These are phyloP conservation scores for Apophysomyces trapeziformis DNA, from an alignment of 371 early-diverging fungal species.

Conservation along the genomic window DNA sequence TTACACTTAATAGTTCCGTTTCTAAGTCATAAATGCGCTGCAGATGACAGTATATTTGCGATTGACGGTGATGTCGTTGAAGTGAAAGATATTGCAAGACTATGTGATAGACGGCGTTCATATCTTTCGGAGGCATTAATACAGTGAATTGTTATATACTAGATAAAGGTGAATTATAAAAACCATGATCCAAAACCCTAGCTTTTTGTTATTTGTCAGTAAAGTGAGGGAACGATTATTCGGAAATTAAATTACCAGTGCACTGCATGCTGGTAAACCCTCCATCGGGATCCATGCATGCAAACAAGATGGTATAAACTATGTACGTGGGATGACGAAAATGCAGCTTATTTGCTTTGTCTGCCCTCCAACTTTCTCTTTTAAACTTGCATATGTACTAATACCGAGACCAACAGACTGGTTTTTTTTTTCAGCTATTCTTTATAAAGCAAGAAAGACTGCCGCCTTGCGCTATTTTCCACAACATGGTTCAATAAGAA, in stretches of 20 bases:
- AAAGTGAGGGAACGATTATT: neutral
- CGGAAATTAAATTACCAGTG: neutral
- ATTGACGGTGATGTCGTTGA: neutral
- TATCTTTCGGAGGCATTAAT: slow-evolving; percentile 1
- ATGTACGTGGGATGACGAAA: neutral
- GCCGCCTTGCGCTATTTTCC: too few species aligned
- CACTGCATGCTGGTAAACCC: neutral
- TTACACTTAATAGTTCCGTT: neutral
- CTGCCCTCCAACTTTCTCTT: too few species aligned
- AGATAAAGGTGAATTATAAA: neutral
- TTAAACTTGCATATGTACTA: too few species aligned
- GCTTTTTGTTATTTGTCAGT: slow-evolving; percentile 1
- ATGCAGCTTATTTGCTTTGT: too few species aligned
- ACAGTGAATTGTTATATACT: too few species aligned
- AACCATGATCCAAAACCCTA: neutral
- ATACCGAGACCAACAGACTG: too few species aligned
- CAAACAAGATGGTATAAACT: neutral
- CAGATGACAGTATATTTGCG: neutral
- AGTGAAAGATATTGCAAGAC: neutral
- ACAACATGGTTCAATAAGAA: too few species aligned
- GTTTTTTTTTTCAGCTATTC: too few species aligned
- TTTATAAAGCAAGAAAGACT: too few species aligned
- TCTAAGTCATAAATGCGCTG: neutral
- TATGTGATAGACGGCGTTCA: neutral
- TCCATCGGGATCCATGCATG: neutral